A percentile compares a stretch with the other conserved stretches of the same genome.
These are phyloP conservation scores for Amphirosellinia nigrospora DNA, from an alignment of 495 filamentous ascomycete species.

Conservation along the genomic window DNA sequence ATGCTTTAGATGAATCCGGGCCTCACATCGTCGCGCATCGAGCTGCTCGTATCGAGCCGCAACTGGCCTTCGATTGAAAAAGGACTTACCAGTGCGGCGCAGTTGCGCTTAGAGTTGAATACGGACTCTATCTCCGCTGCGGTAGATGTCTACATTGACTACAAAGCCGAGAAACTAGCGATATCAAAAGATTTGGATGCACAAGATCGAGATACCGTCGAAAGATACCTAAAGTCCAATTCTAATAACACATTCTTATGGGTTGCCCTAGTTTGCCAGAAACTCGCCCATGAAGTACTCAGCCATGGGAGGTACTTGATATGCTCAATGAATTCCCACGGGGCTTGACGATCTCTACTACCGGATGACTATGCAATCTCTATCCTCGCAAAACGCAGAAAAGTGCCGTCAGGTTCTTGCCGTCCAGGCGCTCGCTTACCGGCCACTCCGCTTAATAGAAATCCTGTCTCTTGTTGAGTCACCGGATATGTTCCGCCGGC, in stretches of 20 bases:
- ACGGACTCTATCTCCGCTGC: constrained; percentile 30
- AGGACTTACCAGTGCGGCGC: constrained; percentile 24
- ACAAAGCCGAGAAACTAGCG: constrained; percentile 39
- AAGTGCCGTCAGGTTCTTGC: constrained; percentile 32
- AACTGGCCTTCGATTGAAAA: constrained; percentile 45
- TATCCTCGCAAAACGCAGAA: background rate
- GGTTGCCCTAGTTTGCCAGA: constrained; percentile 41
- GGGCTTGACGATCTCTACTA: constrained; percentile 33
- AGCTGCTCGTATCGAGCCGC: constrained; percentile 51
- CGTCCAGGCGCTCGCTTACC: constrained; percentile 21
- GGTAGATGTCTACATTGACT: constrained; percentile 41
- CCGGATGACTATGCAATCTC: constrained; percentile 29
- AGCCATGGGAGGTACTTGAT: too few species aligned
- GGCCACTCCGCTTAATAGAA: constrained; percentile 32
- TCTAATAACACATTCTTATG: constrained; percentile 43
- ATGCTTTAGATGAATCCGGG: constrained; percentile 59
- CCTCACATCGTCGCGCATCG: constrained; percentile 36
- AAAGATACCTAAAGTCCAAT: constrained; percentile 29
- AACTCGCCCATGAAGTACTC: too few species aligned
- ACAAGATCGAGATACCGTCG: constrained; percentile 26
- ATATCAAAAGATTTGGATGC: constrained; percentile 21
- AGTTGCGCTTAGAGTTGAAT: constrained; percentile 44
- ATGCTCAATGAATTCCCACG: constrained; percentile 28
- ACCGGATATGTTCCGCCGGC: background rate
- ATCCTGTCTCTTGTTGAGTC: constrained; percentile 20